Evolutionary conservation across 805 yeast species (phyloP), one percentile per base, ranked within the genome.

Genomic region (Metschnikowia matae): DNA sequence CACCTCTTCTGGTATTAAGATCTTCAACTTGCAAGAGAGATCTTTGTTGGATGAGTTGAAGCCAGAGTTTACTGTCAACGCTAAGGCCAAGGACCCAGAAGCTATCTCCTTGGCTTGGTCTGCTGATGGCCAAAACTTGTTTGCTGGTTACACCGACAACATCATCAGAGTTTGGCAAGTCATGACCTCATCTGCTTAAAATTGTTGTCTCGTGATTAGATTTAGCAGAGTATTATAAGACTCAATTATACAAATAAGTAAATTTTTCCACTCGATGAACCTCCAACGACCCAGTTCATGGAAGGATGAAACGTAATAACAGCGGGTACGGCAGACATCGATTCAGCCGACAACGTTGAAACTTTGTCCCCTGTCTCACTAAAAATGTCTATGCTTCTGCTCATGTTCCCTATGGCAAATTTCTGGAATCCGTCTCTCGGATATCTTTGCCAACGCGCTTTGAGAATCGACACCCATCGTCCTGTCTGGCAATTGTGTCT

Each of bases 91-190:
- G 84, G 96, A 89, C 80, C 98, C 99, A 74, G 96, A 89, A 78
- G 92, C 96, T 75, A 81, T 94, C 75, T 92, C 98, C 63, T 84
- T 94, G 75, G 89, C 97, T 76, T 94, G 99, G 99, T 91, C 98
- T 69, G 92, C 96, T 78, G 99, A 94, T 70, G 99, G 99, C 77
- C 98, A 92, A 84, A 89, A 87, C 87, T 84, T 94, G 79, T 94
- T 89, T 76, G 96, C 98, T 69, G 99, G 99, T 84, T 94, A 94
- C 97, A 91, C 97, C 71, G 99, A 94, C 81, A 89, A 89, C 84
- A 84, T 87, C 75, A 92, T 94, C 84, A 92, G 99, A 83, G 99
- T 94, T 79, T 94, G 99, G 99, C 98, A 94, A 86, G 97, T 94
- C 69, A 94, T 94, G 98, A 89, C 95, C 80, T 78, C 85, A 61